Percentiles rank a stretch among this genome's conserved stretches.
Evolutionary conservation across 2,329 filamentous ascomycete species (phyloP).

Genomic region (Fusarium phyllophilum): DNA sequence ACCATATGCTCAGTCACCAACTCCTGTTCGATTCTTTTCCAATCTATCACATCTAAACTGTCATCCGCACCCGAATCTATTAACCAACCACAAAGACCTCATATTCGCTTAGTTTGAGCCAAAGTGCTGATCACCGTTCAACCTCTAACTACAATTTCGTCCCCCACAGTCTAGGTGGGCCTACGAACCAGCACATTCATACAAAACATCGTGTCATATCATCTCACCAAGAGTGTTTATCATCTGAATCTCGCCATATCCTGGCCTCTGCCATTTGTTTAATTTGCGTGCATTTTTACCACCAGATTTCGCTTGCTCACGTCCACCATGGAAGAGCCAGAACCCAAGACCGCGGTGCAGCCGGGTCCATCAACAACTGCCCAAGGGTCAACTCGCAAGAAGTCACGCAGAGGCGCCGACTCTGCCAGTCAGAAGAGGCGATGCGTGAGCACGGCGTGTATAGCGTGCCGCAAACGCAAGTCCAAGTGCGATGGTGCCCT

Average conservation of each 20-base stretch:
- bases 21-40: not conserved
- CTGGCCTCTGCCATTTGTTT: not conserved
- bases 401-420: conserved; percentile 60
- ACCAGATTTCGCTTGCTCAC: conserved; percentile 4
- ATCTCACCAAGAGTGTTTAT: not conserved
- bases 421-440: conserved; percentile 71
- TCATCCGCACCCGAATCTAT: not conserved
- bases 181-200: conserved; percentile 4
- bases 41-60: not conserved
- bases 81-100: conserved; percentile 18
- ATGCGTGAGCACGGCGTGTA: conserved; percentile 86
- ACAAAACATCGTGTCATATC: conserved; percentile 25
- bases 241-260: not conserved
- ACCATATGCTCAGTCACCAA: conserved; percentile 17
- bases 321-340: conserved; percentile 36
- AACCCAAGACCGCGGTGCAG: conserved; percentile 10
- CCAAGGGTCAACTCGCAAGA: conserved; percentile 52
- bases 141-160: conserved; percentile 19
- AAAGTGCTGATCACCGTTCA: conserved; percentile 19
- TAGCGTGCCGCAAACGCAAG: conserved; percentile 81
- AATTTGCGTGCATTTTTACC: not conserved
- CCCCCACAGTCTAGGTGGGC: conserved; percentile 28
- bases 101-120: conserved; percentile 24
- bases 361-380: conserved; percentile 23
- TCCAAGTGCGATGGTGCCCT: conserved; percentile 92